A percentile compares a stretch with the other conserved stretches of the same genome.
phyloP scores from a whole-genome alignment of 768 basidiomycete genomes.

The Suillus spraguei region DNA sequence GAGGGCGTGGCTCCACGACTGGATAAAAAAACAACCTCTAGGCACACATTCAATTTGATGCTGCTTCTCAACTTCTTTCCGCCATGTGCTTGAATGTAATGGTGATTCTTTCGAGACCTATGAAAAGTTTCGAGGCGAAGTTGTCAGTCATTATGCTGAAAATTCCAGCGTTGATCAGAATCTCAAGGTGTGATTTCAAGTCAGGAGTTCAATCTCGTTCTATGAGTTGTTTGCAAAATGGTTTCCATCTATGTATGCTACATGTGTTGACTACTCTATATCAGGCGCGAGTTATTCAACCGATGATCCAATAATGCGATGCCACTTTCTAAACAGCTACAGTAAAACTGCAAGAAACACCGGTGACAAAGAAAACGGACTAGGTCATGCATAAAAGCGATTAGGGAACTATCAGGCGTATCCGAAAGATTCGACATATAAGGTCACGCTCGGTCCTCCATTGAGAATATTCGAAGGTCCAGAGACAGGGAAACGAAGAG shows the following conservation, averaged over 20 bases:
- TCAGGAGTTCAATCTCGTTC: neutral
- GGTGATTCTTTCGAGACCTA: neutral
- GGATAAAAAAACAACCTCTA: conserved; percentile 54
- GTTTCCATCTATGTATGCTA: neutral
- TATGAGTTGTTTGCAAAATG: neutral
- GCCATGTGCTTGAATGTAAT: neutral
- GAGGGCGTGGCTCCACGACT: neutral
- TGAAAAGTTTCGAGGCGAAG: neutral
- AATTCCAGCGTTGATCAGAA: neutral
- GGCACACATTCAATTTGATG: conserved; percentile 47
- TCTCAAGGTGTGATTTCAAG: neutral
- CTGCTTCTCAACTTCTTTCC: neutral
- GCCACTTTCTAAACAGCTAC: neutral
- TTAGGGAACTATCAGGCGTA: conserved; percentile 29
- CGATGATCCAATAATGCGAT: neutral
- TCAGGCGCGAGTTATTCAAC: neutral
- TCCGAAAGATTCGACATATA: conserved; percentile 44
- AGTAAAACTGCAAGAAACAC: neutral
- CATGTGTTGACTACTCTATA: neutral
- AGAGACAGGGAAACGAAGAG: conserved; percentile 40
- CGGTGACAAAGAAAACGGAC: neutral
- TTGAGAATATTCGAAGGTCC: conserved; percentile 27
- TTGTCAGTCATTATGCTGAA: neutral
- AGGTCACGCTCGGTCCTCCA: conserved; percentile 41
- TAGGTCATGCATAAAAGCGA: neutral